Percentiles rank a stretch among this genome's conserved stretches.
Conservation (phyloP, 768 basidiomycete species). For the Naganishia antarctica region DNA sequence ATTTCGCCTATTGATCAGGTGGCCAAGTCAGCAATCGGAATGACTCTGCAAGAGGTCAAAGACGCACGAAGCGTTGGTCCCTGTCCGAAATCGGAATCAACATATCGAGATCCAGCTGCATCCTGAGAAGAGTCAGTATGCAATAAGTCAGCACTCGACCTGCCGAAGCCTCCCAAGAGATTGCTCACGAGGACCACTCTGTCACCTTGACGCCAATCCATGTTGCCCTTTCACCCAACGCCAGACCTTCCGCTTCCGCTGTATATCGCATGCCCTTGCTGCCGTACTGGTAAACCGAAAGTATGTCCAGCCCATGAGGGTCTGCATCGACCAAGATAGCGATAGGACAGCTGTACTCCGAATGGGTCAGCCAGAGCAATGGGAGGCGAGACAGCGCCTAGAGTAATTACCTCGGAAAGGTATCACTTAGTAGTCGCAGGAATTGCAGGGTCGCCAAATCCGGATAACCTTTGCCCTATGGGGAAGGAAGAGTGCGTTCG, state of each 20-base stretch:
- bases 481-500: neutral
- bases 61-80: constrained; percentile 69
- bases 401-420: constrained; percentile 58
- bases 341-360: constrained; percentile 75
- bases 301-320: constrained; percentile 85
- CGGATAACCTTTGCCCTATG: constrained; percentile 92
- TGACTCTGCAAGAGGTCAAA: too few species aligned
- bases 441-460: constrained; percentile 86
- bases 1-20: constrained; percentile 33
- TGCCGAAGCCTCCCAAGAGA: neutral
- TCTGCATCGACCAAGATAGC: constrained; percentile 81
- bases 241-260: constrained; percentile 61
- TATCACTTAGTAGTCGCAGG: constrained; percentile 65
- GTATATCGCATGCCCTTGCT: constrained; percentile 63
- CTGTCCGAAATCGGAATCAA: constrained; percentile 65
- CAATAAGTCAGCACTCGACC: too few species aligned
- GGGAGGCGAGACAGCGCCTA: neutral
- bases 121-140: constrained; percentile 55
- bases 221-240: constrained; percentile 59
- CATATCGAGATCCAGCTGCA: constrained; percentile 54
- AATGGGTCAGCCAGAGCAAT: neutral
- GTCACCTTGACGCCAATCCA: constrained; percentile 76
- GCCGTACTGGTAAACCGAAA: constrained; percentile 79
- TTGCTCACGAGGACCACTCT: constrained; percentile 58
- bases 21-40: neutral